Evolutionary conservation across 345 rosid species (phyloP).

Genomic region (Eutrema japonicum): DNA sequence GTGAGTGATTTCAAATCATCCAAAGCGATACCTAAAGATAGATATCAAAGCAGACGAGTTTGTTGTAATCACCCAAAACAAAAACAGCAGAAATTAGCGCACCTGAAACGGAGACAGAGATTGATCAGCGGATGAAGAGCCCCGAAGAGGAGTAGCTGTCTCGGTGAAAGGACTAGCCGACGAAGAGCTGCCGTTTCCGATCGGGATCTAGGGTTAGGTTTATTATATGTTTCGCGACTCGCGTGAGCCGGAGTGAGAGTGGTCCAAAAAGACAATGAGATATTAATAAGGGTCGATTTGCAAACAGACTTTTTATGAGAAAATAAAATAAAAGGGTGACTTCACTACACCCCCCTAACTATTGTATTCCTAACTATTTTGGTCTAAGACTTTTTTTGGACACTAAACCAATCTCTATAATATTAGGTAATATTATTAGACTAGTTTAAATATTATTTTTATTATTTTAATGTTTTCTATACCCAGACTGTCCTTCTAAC

Average conservation of each 20-base stretch:
- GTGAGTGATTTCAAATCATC: neutral
- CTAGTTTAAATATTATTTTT: too few species aligned
- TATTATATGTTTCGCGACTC: constrained; percentile 23
- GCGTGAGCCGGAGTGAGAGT: constrained; percentile 23
- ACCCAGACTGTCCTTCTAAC: too few species aligned
- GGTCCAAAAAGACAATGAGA: neutral
- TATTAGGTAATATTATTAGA: too few species aligned
- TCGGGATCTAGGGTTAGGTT: constrained; percentile 39
- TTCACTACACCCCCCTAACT: too few species aligned
- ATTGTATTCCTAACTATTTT: too few species aligned
- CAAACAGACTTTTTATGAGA: neutral
- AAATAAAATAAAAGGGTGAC: too few species aligned
- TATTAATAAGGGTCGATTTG: constrained; percentile 6
- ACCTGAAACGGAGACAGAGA: neutral
- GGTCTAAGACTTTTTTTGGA: too few species aligned
- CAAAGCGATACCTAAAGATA: neutral
- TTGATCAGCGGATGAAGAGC: neutral
- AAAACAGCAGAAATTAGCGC: neutral
- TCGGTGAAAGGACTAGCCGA: constrained; percentile 14
- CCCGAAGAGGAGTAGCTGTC: constrained; percentile 8
- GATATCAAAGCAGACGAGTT: neutral
- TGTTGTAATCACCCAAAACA: neutral
- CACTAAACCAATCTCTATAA: too few species aligned
- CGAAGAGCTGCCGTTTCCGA: constrained; percentile 16
- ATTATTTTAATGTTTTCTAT: too few species aligned